A percentile compares a stretch with the other conserved stretches of the same genome.
These are phyloP conservation scores for Pseudotsuga menziesii DNA, from an alignment of 75 land plant species.

Conservation along the genomic window DNA sequence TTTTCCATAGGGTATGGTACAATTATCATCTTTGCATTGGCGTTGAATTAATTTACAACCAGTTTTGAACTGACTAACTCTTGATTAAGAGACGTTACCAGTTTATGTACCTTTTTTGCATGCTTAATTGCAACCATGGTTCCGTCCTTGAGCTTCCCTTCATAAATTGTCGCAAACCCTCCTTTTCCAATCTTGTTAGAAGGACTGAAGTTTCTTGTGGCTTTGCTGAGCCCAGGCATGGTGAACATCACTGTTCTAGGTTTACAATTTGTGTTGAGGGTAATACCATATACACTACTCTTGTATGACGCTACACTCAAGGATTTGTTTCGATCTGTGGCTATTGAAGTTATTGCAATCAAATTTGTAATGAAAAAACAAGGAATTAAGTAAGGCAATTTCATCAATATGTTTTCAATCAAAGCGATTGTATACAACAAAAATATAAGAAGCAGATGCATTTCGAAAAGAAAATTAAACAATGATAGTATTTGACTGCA, in stretches of 20 bases:
- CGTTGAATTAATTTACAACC: background rate
- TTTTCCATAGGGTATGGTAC: background rate
- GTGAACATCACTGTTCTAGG: conserved; percentile 30
- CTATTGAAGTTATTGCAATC: conserved; percentile 1
- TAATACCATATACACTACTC: background rate
- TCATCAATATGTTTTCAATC: background rate
- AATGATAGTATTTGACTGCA: background rate
- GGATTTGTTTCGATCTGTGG: conserved; percentile 4
- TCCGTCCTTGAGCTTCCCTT: conserved; percentile 74
- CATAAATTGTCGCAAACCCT: conserved; percentile 69
- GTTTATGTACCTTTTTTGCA: conserved; percentile 48
- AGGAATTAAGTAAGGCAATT: background rate
- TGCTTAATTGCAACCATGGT: conserved; percentile 73
- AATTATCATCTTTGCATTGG: background rate
- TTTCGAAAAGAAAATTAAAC: background rate
- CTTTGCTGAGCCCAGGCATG: conserved; percentile 48
- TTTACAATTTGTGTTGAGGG: background rate
- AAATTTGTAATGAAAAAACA: background rate
- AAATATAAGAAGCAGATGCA: background rate
- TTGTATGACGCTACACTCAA: background rate
- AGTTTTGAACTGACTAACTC: background rate
- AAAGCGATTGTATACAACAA: background rate
- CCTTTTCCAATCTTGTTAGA: conserved; percentile 70
- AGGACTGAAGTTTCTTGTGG: conserved; percentile 58
- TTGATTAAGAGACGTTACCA: background rate